A percentile compares a stretch with the other conserved stretches of the same genome.
Conservation (phyloP, 106 monocot genomes). For the Agapanthus africanus region DNA sequence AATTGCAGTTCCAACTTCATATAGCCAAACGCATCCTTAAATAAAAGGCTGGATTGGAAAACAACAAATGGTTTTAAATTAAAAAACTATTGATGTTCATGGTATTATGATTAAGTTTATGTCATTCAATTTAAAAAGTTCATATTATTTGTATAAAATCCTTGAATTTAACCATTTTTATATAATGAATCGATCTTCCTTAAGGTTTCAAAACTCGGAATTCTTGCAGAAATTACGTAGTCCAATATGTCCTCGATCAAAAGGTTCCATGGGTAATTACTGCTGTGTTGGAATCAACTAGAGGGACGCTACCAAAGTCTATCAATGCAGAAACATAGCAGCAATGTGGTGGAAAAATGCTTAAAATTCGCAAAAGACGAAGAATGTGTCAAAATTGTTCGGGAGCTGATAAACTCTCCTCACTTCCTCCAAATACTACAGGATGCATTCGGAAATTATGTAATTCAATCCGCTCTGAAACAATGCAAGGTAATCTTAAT, state of each 20-base stretch:
- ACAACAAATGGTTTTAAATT: too few relatives aligned
- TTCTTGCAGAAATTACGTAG: slow-evolving; percentile 38
- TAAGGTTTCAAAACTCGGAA: neutral
- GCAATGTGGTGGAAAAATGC: slow-evolving; percentile 50
- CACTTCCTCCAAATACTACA: slow-evolving; percentile 23
- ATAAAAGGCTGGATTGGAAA: too few relatives aligned
- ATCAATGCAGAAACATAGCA: slow-evolving; percentile 36
- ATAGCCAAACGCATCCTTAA: too few relatives aligned
- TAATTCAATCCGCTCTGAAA: slow-evolving; percentile 36
- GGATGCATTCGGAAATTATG: slow-evolving; percentile 40
- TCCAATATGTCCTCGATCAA: slow-evolving; percentile 30
- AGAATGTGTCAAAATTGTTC: slow-evolving; percentile 17
- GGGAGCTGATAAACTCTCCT: slow-evolving; percentile 20
- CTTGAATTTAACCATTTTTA: too few relatives aligned
- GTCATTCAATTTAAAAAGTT: too few relatives aligned
- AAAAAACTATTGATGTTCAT: too few relatives aligned
- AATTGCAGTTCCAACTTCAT: too few relatives aligned
- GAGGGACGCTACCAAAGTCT: slow-evolving; percentile 21
- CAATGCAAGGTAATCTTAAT: slow-evolving; percentile 26
- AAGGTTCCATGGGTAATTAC: slow-evolving; percentile 14
- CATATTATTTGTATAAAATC: too few relatives aligned
- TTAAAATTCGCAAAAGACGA: slow-evolving; percentile 15
- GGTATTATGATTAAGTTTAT: too few relatives aligned
- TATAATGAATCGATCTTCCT: neutral
- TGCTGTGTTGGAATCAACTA: slow-evolving; percentile 18